Conservation (phyloP, 768 basidiomycete genomes). For the Hygrocybe coccinea region DNA sequence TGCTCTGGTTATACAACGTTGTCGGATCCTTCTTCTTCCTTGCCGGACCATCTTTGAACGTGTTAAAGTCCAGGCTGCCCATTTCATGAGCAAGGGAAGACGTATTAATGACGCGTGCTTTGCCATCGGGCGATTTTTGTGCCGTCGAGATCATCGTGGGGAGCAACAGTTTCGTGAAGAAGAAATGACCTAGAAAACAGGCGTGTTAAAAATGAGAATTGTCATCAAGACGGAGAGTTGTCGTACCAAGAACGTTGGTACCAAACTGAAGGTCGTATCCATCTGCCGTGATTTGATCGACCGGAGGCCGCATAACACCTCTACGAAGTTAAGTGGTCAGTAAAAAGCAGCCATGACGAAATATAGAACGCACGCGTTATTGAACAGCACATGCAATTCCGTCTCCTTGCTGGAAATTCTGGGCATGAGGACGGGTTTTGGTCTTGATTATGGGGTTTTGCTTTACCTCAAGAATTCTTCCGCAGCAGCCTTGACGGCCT, state of each 20-base stretch:
- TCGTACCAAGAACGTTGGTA: constrained; percentile 48
- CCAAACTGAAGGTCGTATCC: constrained; percentile 58
- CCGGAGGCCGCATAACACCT: constrained; percentile 43
- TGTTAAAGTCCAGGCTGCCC: constrained; percentile 35
- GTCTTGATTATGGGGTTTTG: too few relatives aligned
- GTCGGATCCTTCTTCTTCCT: constrained; percentile 18
- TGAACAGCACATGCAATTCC: constrained; percentile 44
- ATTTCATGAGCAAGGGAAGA: constrained; percentile 38
- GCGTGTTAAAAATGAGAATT: background rate
- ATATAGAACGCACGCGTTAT: constrained; percentile 41
- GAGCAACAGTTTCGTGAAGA: constrained; percentile 48
- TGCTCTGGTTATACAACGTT: constrained; percentile 35
- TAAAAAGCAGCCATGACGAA: background rate
- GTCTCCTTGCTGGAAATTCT: constrained; percentile 30
- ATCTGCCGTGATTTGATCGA: constrained; percentile 38
- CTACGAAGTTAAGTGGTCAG: constrained; percentile 21
- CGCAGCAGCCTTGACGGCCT: constrained; percentile 37
- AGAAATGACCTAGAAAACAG: constrained; percentile 38
- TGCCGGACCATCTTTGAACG: constrained; percentile 34
- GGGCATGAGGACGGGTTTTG: background rate
- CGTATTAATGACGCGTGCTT: constrained; percentile 44
- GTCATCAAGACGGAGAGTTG: background rate
- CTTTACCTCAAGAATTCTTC: constrained; percentile 36
- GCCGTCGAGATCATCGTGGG: constrained; percentile 42
- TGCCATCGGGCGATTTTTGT: constrained; percentile 34